Conservation (phyloP, 1,284 basidiomycete genomes). For the Singerocomus rubriflavus region DNA sequence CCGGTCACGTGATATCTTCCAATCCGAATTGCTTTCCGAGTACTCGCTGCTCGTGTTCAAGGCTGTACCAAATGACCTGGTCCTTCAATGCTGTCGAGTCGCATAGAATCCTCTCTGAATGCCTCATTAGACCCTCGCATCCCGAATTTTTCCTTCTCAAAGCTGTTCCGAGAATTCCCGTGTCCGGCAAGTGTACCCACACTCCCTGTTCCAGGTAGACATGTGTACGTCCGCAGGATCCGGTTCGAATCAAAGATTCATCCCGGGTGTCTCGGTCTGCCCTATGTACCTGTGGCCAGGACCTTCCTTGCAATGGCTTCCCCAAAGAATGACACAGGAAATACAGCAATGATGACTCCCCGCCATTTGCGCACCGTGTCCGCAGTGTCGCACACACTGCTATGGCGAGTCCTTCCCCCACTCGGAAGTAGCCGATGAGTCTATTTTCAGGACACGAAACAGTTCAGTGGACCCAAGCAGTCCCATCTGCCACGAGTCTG, state of each 20-base stretch:
- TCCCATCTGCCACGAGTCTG: neutral
- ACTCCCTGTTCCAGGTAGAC: slow-evolving; percentile 36
- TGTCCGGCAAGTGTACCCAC: slow-evolving; percentile 31
- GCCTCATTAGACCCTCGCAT: no score
- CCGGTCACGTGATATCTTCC: slow-evolving; percentile 15
- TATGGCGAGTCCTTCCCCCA: neutral
- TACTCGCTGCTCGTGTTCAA: no score
- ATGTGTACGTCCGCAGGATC: no score
- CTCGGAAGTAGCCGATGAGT: neutral
- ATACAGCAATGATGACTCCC: no score
- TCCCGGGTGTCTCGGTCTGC: no score
- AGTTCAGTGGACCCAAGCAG: neutral
- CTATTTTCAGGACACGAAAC: neutral
- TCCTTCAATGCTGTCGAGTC: neutral
- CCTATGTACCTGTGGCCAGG: no score
- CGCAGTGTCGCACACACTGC: no score
- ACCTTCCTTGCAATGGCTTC: no score
- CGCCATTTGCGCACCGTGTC: no score
- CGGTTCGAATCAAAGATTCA: no score
- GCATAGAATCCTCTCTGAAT: neutral
- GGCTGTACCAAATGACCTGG: neutral
- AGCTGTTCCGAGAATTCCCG: slow-evolving; percentile 34
- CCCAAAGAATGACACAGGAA: no score
- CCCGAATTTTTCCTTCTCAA: neutral
- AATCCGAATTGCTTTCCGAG: no score